phyloP scores from a whole-genome alignment of 2,329 filamentous ascomycete genomes.

The Pseudogymnoascus sp. region DNA sequence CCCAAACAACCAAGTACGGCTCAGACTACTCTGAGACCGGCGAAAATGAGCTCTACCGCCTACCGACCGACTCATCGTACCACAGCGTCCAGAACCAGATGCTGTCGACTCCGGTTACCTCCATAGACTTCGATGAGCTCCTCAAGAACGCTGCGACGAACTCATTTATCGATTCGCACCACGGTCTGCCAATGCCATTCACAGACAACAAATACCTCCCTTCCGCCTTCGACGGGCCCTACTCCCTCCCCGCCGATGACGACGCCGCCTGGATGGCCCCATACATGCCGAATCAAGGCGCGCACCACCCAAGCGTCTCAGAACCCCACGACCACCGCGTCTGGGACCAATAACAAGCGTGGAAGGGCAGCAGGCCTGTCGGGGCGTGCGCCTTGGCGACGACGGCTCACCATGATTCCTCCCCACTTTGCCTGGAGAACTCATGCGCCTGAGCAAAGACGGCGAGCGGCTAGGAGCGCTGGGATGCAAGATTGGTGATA shows the following conservation, averaged over 20 bases:
- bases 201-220: constrained; percentile 37
- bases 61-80: constrained; percentile 42
- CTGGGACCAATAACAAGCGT: constrained; percentile 30
- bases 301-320: constrained; percentile 12
- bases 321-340: constrained; percentile 21
- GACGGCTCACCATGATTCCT: background rate
- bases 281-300: constrained; percentile 23
- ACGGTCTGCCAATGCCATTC: constrained; percentile 19
- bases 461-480: constrained; percentile 4
- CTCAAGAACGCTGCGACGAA: constrained; percentile 33
- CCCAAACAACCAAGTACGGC: constrained; percentile 32
- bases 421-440: background rate
- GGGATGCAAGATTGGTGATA: background rate
- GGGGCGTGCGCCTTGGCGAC: constrained; percentile 4
- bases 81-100: constrained; percentile 40
- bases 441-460: constrained; percentile 6
- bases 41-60: constrained; percentile 42
- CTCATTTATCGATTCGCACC: constrained; percentile 14
- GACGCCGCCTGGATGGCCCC: constrained; percentile 36
- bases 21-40: constrained; percentile 34
- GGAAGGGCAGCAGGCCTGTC: constrained; percentile 29
- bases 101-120: constrained; percentile 41
- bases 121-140: constrained; percentile 50
- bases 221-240: constrained; percentile 32
- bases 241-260: constrained; percentile 44